These are phyloP conservation scores for Ilyonectria robusta DNA, from an alignment of 2,329 filamentous ascomycete genomes.

Conservation along the genomic window DNA sequence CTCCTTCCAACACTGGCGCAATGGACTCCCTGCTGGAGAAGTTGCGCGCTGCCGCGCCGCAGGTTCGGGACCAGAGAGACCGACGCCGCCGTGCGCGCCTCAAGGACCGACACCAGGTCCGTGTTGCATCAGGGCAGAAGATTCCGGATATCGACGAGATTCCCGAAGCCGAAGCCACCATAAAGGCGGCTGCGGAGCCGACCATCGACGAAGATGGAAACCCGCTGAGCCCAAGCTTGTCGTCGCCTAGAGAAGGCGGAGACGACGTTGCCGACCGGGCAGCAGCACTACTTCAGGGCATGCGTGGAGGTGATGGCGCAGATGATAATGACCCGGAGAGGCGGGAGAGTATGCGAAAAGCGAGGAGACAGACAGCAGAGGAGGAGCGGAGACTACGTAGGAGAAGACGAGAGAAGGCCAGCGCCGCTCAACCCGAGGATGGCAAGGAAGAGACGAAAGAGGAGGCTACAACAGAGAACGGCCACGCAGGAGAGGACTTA, in stretches of 20 bases:
- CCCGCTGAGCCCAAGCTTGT: conserved; percentile 65
- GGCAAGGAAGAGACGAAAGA: conserved; percentile 34
- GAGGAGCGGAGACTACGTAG: conserved; percentile 80
- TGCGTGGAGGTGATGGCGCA: conserved; percentile 77
- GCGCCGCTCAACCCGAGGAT: conserved; percentile 52
- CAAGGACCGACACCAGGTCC: conserved; percentile 91
- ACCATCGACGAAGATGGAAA: conserved; percentile 64
- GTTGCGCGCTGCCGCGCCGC: conserved; percentile 90
- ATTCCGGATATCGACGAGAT: conserved; percentile 80
- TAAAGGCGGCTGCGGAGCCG: conserved; percentile 51
- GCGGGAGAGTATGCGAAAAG: conserved; percentile 73
- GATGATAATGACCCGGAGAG: conserved; percentile 65
- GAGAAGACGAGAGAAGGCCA: conserved; percentile 74
- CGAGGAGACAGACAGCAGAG: conserved; percentile 80
- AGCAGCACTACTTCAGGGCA: conserved; percentile 85
- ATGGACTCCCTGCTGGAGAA: conserved; percentile 98
- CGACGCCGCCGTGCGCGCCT: conserved; percentile 87
- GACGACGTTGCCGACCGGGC: conserved; percentile 90
- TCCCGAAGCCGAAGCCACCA: conserved; percentile 65
- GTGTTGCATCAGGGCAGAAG: conserved; percentile 89
- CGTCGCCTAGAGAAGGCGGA: conserved; percentile 63
- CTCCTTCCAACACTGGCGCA: conserved; percentile 84
- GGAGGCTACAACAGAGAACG: conserved; percentile 33
- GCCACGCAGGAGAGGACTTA: conserved; percentile 35
- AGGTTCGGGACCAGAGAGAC: conserved; percentile 90